Conservation (phyloP, 2,329 filamentous ascomycete species). For the Fusarium palustre region DNA sequence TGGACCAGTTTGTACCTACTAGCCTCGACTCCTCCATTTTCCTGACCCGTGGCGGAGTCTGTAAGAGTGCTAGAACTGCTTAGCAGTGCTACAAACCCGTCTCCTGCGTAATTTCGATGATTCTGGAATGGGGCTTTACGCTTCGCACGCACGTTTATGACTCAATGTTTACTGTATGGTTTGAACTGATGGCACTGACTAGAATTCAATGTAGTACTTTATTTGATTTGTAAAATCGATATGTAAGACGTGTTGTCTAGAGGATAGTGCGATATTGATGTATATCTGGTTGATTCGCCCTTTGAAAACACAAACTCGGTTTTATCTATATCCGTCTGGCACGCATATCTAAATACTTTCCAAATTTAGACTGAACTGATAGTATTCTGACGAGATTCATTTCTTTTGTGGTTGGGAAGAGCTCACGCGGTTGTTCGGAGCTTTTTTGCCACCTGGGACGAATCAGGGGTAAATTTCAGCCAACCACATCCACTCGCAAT, state of each 20-base stretch:
- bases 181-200: background rate
- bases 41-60: background rate
- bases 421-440: background rate
- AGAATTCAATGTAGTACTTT: fast-evolving
- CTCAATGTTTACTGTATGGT: background rate
- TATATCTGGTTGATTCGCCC: background rate
- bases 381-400: too few species aligned
- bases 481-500: too few species aligned
- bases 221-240: background rate
- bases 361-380: too few species aligned
- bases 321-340: background rate
- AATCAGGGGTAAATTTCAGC: background rate
- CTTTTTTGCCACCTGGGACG: background rate
- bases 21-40: background rate
- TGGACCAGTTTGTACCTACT: background rate
- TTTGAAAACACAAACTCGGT: background rate
- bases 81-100: background rate
- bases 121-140: background rate
- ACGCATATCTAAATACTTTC: too few species aligned
- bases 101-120: background rate
- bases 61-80: background rate
- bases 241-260: background rate
- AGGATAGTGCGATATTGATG: background rate
- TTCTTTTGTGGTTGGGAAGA: background rate
- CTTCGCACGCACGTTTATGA: background rate